These are phyloP conservation scores for Penicillium parvum DNA, from an alignment of 495 filamentous ascomycete genomes.

Conservation along the genomic window DNA sequence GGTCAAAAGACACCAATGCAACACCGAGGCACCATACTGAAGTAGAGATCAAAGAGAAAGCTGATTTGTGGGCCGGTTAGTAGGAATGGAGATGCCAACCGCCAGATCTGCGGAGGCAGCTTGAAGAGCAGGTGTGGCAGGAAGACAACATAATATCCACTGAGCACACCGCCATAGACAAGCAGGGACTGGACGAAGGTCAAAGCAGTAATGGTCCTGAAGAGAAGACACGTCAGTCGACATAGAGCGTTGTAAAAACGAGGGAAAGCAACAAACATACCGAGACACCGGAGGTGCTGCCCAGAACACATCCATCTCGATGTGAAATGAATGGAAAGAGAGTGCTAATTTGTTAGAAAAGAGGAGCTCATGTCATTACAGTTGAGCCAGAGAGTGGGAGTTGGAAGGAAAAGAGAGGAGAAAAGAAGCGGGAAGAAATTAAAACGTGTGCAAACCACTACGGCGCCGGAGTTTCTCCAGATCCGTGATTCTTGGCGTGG, in stretches of 20 bases:
- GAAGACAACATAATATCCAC: conserved; percentile 54
- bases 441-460: conserved; percentile 25
- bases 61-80: conserved; percentile 58
- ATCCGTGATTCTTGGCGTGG: conserved; percentile 4
- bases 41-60: conserved; percentile 80
- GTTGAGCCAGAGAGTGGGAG: conserved; percentile 3
- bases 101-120: conserved; percentile 66
- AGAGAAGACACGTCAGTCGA: conserved; percentile 16
- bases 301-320: conserved; percentile 63
- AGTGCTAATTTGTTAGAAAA: conserved; percentile 12
- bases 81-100: conserved; percentile 66
- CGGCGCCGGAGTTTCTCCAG: conserved; percentile 18
- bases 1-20: conserved; percentile 10
- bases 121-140: conserved; percentile 50
- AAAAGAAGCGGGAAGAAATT: conserved; percentile 14
- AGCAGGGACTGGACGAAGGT: conserved; percentile 60
- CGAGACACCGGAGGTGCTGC: conserved; percentile 64
- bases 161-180: conserved; percentile 57
- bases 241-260: conserved; percentile 1
- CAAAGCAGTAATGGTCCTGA: conserved; percentile 67
- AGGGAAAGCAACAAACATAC: conserved; percentile 37
- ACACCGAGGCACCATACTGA: conserved; percentile 49
- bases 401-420: conserved; percentile 7
- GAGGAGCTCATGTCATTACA: conserved; percentile 8
- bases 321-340: background rate